Percentiles rank a stretch among this genome's conserved stretches.
These are phyloP conservation scores for Sugiyamaella lignohabitans DNA, from an alignment of 805 yeast species.

Conservation along the genomic window DNA sequence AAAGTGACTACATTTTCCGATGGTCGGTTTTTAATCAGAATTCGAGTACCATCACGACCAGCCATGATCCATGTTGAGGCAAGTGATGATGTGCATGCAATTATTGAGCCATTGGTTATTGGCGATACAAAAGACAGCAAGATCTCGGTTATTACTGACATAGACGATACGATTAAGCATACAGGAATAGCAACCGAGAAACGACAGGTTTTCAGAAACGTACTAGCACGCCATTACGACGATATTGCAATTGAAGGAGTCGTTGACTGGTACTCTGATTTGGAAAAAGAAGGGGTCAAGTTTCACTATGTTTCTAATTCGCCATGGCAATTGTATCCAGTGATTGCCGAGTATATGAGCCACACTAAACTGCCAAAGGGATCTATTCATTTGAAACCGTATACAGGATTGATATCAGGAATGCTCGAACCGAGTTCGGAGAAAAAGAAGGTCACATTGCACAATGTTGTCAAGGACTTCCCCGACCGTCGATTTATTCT, in stretches of 20 bases:
- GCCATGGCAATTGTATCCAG: constrained; percentile 80
- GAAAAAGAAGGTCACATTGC: constrained; percentile 62
- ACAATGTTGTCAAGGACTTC: constrained; percentile 61
- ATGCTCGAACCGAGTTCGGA: constrained; percentile 83
- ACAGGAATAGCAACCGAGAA: constrained; percentile 91
- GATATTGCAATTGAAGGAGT: constrained; percentile 74
- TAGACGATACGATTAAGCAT: constrained; percentile 87
- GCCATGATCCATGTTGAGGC: constrained; percentile 37
- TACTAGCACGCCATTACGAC: constrained; percentile 57
- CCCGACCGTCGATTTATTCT: constrained; percentile 72
- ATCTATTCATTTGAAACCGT: constrained; percentile 81
- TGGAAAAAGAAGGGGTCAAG: constrained; percentile 44
- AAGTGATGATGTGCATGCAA: constrained; percentile 38
- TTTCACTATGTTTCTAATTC: constrained; percentile 94
- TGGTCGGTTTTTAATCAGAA: constrained; percentile 56
- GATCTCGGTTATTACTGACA: constrained; percentile 74
- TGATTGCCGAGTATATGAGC: constrained; percentile 51
- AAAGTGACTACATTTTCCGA: constrained; percentile 49
- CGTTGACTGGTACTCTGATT: constrained; percentile 58
- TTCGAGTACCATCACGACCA: constrained; percentile 57
- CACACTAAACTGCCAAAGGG: constrained; percentile 63
- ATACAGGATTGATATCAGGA: constrained; percentile 72
- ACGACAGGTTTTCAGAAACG: constrained; percentile 71
- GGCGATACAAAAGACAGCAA: constrained; percentile 34
- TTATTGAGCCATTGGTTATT: constrained; percentile 40